These are phyloP conservation scores for Cocos nucifera DNA, from an alignment of 176 grass and related monocot species.

Conservation along the genomic window DNA sequence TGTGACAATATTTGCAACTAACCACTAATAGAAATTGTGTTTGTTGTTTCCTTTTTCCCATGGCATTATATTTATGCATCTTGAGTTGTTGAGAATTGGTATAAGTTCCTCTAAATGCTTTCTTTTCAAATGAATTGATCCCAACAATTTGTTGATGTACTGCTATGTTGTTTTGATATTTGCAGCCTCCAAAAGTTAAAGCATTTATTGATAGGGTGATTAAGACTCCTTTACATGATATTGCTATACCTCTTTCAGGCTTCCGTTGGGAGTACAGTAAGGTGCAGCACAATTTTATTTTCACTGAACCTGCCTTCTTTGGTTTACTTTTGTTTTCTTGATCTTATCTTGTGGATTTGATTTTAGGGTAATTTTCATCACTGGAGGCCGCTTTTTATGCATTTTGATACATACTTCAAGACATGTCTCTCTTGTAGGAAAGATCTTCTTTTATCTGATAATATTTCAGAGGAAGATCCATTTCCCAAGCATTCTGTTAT, in stretches of 20 bases:
- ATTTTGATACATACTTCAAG: conserved; percentile 96
- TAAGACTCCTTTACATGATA: conserved; percentile 89
- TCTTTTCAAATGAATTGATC: background rate
- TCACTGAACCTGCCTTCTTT: background rate
- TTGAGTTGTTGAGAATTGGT: too few species aligned
- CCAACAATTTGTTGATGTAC: conserved; percentile 12
- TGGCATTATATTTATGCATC: too few species aligned
- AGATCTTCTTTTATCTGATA: conserved; percentile 85
- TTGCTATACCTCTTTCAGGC: conserved; percentile 90
- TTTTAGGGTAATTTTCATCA: conserved; percentile 95
- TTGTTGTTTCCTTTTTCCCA: too few species aligned
- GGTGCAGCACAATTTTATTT: conserved; percentile 28
- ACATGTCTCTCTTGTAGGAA: conserved; percentile 78
- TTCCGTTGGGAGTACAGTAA: conserved; percentile 96
- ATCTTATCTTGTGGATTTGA: conserved; percentile 4
- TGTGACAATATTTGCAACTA: too few species aligned
- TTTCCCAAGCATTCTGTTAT: conserved; percentile 80
- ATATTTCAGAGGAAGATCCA: conserved; percentile 56
- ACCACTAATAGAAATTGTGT: too few species aligned
- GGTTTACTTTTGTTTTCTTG: conserved; percentile 19
- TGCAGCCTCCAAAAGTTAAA: conserved; percentile 94
- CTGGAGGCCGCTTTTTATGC: conserved; percentile 92
- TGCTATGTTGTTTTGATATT: conserved; percentile 21
- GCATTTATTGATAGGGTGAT: conserved; percentile 95
- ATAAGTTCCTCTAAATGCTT: too few species aligned